Evolutionary conservation across 495 filamentous ascomycete species (phyloP).

Genomic region (Penicillium macrosclerotiorum): DNA sequence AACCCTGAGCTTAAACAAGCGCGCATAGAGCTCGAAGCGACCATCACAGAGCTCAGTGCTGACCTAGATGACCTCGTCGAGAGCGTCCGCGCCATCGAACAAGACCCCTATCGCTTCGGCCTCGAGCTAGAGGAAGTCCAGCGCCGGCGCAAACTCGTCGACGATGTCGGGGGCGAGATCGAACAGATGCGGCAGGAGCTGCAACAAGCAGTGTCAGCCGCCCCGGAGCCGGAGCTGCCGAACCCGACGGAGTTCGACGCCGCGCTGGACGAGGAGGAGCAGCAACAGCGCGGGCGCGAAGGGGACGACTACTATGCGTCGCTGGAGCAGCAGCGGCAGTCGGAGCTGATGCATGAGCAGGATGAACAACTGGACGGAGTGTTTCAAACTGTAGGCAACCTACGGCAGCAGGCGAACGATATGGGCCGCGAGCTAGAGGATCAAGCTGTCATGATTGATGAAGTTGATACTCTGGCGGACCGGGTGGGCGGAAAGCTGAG

Average conservation of each 20-base stretch:
- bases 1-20: conserved; percentile 87
- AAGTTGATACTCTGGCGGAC: conserved; percentile 78
- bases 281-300: conserved; percentile 10
- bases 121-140: conserved; percentile 80
- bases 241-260: conserved; percentile 69
- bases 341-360: conserved; percentile 91
- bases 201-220: conserved; percentile 47
- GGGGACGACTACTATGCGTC: conserved; percentile 74
- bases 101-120: conserved; percentile 85
- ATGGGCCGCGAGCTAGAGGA: conserved; percentile 97
- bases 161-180: conserved; percentile 84
- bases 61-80: conserved; percentile 89
- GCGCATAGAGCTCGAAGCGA: conserved; percentile 74
- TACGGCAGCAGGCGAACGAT: conserved; percentile 83
- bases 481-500: conserved; percentile 82
- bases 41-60: conserved; percentile 71
- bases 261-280: conserved; percentile 33
- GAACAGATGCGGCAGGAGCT: conserved; percentile 87
- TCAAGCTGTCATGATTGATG: conserved; percentile 76
- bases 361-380: conserved; percentile 91
- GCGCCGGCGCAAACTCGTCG: conserved; percentile 76
- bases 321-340: conserved; percentile 89
- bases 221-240: conserved; percentile 48
- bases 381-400: conserved; percentile 84
- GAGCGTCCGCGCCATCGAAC: conserved; percentile 83